Conservation (phyloP, 345 rosid species). For the Arabis hirsuta region DNA sequence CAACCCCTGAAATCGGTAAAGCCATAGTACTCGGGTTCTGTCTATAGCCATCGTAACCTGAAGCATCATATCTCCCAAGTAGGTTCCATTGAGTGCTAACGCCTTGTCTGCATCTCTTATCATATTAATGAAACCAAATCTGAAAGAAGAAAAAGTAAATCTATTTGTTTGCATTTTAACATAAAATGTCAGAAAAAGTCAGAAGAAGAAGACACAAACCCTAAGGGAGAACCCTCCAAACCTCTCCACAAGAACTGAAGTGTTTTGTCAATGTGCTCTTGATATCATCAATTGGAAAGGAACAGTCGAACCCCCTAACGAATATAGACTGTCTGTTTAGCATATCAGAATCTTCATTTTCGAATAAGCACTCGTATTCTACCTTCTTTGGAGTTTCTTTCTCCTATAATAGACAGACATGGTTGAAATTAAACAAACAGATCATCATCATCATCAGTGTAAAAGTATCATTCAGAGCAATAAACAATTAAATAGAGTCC, state of each 20-base stretch:
- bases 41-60: conserved; percentile 62
- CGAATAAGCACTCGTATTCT: too few relatives aligned
- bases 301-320: conserved; percentile 60
- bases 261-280: conserved; percentile 53
- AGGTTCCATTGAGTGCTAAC: conserved; percentile 54
- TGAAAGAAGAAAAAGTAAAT: conserved; percentile 35
- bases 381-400: too few relatives aligned
- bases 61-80: conserved; percentile 47
- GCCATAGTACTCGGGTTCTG: conserved; percentile 4
- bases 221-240: conserved; percentile 49
- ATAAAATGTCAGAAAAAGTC: neutral
- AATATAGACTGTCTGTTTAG: conserved; percentile 18
- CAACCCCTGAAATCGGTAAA: neutral
- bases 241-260: conserved; percentile 66
- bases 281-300: conserved; percentile 53
- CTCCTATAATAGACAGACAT: too few relatives aligned
- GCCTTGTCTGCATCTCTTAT: conserved; percentile 51
- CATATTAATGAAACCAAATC: conserved; percentile 67
- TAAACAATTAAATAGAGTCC: too few relatives aligned
- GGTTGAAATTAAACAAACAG: too few relatives aligned
- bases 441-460: too few relatives aligned
- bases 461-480: too few relatives aligned
- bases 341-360: too few relatives aligned
- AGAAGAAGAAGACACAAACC: conserved; percentile 31
- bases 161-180: neutral